Percentiles rank a stretch among this genome's conserved stretches.
phyloP scores from a whole-genome alignment of 371 early-diverging fungal genomes.

The Rhizomucor pusillus region DNA sequence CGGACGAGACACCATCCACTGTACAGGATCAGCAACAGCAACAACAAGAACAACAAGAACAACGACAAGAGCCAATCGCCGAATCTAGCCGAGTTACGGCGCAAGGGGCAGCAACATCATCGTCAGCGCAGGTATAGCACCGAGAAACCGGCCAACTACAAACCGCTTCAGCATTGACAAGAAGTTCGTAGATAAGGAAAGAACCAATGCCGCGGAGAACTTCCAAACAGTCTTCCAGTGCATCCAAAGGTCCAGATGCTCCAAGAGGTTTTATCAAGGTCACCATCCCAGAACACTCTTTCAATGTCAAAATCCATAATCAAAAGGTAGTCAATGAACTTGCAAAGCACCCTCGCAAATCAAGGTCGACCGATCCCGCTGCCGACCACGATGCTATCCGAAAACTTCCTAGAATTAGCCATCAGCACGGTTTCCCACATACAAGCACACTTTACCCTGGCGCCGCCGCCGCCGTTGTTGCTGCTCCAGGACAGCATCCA shows the following conservation, averaged over 20 bases:
- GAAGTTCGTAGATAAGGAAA: not conserved
- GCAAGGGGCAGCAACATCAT: not conserved
- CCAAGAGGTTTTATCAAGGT: constrained; percentile 35
- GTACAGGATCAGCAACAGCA: constrained; percentile 2
- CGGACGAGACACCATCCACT: constrained; percentile 5
- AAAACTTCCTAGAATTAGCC: too few relatives aligned
- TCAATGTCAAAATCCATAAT: constrained; percentile 35
- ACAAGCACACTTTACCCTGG: too few relatives aligned
- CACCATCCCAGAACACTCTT: constrained; percentile 29
- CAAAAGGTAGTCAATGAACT: constrained; percentile 27
- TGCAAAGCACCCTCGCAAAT: constrained; percentile 15
- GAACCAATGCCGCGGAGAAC: constrained; percentile 1
- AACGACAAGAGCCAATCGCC: not conserved
- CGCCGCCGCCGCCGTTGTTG: too few relatives aligned
- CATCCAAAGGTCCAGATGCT: constrained; percentile 12
- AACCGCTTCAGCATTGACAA: too few relatives aligned
- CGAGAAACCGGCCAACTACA: too few relatives aligned
- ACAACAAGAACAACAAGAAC: constrained; percentile 1
- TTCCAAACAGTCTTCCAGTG: not conserved
- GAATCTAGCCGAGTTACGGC: not conserved
- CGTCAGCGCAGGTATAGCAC: not conserved
- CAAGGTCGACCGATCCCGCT: constrained; percentile 3
- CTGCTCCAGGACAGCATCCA: too few relatives aligned
- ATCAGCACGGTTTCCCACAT: too few relatives aligned
- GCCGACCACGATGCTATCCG: too few relatives aligned